Conservation (phyloP, 768 basidiomycete genomes). For the Pleurotus giganteus region DNA sequence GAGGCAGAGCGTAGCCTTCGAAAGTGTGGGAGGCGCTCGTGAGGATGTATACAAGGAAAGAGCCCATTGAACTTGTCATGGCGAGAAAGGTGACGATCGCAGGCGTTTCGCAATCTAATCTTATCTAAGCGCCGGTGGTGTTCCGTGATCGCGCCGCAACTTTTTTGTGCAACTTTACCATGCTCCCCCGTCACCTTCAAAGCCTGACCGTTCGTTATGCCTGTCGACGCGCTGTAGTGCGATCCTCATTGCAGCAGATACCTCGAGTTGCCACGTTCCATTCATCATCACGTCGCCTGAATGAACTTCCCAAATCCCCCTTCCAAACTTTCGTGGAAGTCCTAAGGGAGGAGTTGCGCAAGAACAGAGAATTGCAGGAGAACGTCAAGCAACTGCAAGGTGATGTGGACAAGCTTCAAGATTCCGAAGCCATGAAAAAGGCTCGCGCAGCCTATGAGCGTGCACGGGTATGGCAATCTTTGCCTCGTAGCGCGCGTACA, state of each 20-base stretch:
- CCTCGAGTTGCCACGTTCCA: conserved; percentile 49
- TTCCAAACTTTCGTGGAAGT: conserved; percentile 97
- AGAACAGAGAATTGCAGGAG: conserved; percentile 93
- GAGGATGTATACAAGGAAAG: no score
- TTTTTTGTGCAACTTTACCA: conserved; percentile 14
- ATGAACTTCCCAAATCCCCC: conserved; percentile 84
- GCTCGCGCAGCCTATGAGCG: conserved; percentile 92
- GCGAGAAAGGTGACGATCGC: background rate
- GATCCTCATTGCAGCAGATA: conserved; percentile 35
- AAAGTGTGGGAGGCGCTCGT: no score
- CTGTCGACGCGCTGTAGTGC: conserved; percentile 24
- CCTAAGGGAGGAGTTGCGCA: conserved; percentile 86
- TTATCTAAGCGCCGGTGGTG: background rate
- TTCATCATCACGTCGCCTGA: conserved; percentile 56
- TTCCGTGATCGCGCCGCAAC: background rate
- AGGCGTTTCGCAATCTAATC: background rate
- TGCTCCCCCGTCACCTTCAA: conserved; percentile 46
- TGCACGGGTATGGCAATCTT: conserved; percentile 73
- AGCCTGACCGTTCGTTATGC: conserved; percentile 35
- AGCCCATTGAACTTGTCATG: no score
- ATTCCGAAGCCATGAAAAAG: conserved; percentile 92
- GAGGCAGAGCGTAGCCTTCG: no score
- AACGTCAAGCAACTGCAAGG: conserved; percentile 97
- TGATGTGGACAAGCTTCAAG: conserved; percentile 96
- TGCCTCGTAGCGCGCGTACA: no score